Evolutionary conservation across 441 rosid species (phyloP), one percentile per base, ranked within the genome.

Genomic region (Erodium chrysanthum): DNA sequence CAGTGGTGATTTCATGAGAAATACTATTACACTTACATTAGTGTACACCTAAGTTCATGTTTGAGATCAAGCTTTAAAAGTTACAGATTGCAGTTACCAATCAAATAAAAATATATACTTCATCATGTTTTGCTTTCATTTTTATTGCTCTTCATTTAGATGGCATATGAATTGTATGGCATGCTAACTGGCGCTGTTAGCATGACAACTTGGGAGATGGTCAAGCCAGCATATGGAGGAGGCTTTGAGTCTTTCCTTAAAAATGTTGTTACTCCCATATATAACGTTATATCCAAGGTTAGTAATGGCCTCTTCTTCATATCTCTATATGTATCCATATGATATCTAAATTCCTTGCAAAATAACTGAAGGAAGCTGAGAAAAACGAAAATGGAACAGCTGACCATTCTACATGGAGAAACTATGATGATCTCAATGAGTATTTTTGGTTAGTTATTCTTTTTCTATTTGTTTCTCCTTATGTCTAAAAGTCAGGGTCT

Each of bases 391-490:
- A 81, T 46, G 99, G 96, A 66, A 86, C 94, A 12, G 91, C 96
- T 69, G 91, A 89, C 75, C 88, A 94, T 79, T 89, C 92, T 66
- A 84, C 85, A 64, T 94, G 97, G 99, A 88, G 99, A 84, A 94
- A 94, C 84, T 94, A 91, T 14, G 99, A 94, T 81, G 99, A 94
- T 75, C 83, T 91, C 71, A 94, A 91, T 33, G 99, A 94, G 82
- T 94, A 71, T 78, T 94, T 94, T 85, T 94, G 97, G 99, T 89
- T 50, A 61, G 85, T 68, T n/a, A 56, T 65, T 54, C 44, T 56
- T 69, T 60, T 35, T 22, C 25, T 62, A 44, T 64, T 66, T 68
- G 70, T 20, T 15, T 60, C 64, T 74, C 64, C 66, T 17, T 37
- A 42, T 60, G 23, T 69, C 31, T 73, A 18, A 22, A 23, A 52